phyloP scores from a whole-genome alignment of 78 protist genomes.

The Diacronema lutheri region DNA sequence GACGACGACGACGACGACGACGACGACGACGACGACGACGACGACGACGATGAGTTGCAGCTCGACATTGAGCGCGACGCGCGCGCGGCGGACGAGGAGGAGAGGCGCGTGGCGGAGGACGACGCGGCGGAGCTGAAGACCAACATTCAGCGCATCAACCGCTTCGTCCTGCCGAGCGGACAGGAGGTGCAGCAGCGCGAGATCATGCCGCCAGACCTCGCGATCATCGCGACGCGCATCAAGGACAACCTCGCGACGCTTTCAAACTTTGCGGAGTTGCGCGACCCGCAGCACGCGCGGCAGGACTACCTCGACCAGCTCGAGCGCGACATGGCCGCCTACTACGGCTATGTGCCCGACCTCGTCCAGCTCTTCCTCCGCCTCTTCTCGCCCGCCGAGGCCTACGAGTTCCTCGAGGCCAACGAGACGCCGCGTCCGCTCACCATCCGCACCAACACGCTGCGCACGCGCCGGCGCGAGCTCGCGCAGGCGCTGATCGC shows the following conservation, averaged over 20 bases:
- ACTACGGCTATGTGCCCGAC: conserved; percentile 28
- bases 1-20: conserved; percentile 1
- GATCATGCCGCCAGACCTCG: conserved; percentile 23
- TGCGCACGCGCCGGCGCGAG: conserved; percentile 83
- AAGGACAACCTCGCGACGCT: not conserved
- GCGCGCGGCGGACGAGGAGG: not conserved
- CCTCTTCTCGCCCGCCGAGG: conserved; percentile 76
- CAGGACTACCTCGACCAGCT: conserved; percentile 70
- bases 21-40: conserved; percentile 15
- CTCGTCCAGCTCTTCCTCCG: conserved; percentile 70
- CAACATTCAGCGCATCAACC: not conserved
- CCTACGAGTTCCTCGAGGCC: conserved; percentile 87
- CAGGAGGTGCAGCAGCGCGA: not conserved
- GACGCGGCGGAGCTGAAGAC: conserved; percentile 35
- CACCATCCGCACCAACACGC: conserved; percentile 94
- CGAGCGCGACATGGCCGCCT: conserved; percentile 62
- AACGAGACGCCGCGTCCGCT: conserved; percentile 92
- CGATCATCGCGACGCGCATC: conserved; percentile 3
- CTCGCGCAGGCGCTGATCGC: conserved; percentile 75
- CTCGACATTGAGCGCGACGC: conserved; percentile 21
- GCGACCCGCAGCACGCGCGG: conserved; percentile 46
- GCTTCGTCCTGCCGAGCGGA: not conserved
- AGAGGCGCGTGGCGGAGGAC: not conserved
- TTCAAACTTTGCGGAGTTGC: not conserved
- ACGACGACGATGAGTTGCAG: conserved; percentile 13